Evolutionary conservation across 2,329 filamentous ascomycete genomes (phyloP).

Genomic region (Fusarium ambrosium): DNA sequence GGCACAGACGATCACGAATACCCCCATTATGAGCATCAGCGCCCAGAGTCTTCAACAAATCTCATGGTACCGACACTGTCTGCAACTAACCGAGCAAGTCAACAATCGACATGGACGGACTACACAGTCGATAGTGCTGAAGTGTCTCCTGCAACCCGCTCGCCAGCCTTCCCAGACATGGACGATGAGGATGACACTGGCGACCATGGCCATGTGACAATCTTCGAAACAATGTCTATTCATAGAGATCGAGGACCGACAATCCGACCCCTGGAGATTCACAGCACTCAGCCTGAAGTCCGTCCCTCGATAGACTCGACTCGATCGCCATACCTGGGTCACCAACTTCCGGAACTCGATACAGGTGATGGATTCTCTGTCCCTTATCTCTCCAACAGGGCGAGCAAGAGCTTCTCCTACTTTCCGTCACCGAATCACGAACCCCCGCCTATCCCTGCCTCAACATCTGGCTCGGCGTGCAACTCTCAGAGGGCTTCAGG

Average conservation of each 20-base stretch:
- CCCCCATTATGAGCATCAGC: constrained; percentile 45
- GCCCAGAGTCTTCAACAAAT: constrained; percentile 58
- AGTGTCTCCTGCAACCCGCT: constrained; percentile 48
- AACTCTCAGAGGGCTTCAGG: constrained; percentile 60
- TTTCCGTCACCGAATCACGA: constrained; percentile 63
- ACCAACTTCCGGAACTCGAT: constrained; percentile 65
- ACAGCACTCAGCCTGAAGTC: constrained; percentile 38
- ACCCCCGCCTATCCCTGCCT: constrained; percentile 63
- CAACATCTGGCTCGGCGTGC: constrained; percentile 52
- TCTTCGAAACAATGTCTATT: constrained; percentile 49
- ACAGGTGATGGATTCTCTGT: constrained; percentile 65
- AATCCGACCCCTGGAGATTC: constrained; percentile 38
- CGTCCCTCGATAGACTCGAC: constrained; percentile 46
- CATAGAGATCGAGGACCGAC: constrained; percentile 42
- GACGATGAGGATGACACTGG: constrained; percentile 46
- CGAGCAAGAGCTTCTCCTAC: constrained; percentile 47
- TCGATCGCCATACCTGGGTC: constrained; percentile 48
- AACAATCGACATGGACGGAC: constrained; percentile 72
- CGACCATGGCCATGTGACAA: constrained; percentile 51
- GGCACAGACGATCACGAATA: constrained; percentile 48
- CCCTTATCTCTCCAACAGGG: constrained; percentile 58
- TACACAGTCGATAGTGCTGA: constrained; percentile 69
- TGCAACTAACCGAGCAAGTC: constrained; percentile 64
- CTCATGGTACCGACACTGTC: constrained; percentile 62
- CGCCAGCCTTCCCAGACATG: constrained; percentile 47